Evolutionary conservation across 148 eudicot species (phyloP), one percentile per base, ranked within the genome.

Genomic region (Camellia granthamiana): DNA sequence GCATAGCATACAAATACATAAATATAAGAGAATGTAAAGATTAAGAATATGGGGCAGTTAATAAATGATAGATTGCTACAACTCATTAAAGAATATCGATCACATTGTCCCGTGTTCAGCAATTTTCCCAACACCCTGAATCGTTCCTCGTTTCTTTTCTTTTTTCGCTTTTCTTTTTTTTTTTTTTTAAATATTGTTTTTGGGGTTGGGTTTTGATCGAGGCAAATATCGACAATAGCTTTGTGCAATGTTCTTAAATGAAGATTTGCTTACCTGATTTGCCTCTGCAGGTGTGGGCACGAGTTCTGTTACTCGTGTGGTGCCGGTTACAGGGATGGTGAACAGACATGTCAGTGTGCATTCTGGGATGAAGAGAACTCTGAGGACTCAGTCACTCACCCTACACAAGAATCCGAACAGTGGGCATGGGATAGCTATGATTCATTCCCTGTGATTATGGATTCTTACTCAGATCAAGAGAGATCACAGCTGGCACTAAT

Each of bases 251-350:
- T 49, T 49, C 52, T 49, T 49, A 49, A 51, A 49, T 6, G 65
- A n/a, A 60, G 56, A 46, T 47, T 15, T 18, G 23, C 15, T 49
- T 65, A 55, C 18, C 7, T n/a, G 13, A 56, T 77, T 7, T 49
- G 49, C 58, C 18, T 56, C 19, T 70, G 72, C 84, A 93, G 98
- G 91, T 91, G 95, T 61, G 92, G 95, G 52, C 94, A 93, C 21
- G 94, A 93, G 83, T 93, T 92, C 81, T 93, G 95, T 73, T 91
- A 88, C 69, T 87, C 94, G 4, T 93, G 95, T 79, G 98, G 98
- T 49, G 89, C 84, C 54, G 91, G 86, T 30, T 93, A 90, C 69
- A 80, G 78, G 23, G 75, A 87, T 6, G 75, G 90, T 47, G 89
- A 89, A 60, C 94, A 88, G 82, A 85, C 88, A 68, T 92, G 98